Base-by-base conservation (phyloP, 176 grass and related monocot species). In the Juncus effusus region DNA sequence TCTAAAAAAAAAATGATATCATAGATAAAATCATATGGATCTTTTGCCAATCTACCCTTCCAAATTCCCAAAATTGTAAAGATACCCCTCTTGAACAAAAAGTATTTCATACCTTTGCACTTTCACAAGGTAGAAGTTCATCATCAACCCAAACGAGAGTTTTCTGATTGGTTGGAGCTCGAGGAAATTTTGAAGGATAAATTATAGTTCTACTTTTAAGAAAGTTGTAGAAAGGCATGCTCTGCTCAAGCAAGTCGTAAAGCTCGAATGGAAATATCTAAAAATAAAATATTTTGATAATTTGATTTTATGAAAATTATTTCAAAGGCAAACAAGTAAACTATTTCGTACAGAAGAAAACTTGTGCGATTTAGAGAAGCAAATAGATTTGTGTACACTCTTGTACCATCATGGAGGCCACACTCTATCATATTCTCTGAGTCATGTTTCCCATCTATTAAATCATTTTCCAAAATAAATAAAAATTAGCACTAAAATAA, bases 391-490 rank as follows among this genome's bases (percentile, higher is more conserved):
- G 63, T 97, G 93, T 40, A 97, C 82, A 77, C 72, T 81, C 44
- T n/a, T 55, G 83, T 97, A 97, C 93, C 93, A 97, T 87, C 88
- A 97, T 56, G 82, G 88, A 8, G 93, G 85, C 93, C 93, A 97
- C 52, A 92, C 64, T 86, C 93, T 87, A 79, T 97, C 93, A 63
- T 83, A 86, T 44, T 85, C 58, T 75, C 74, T 97, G 13, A 74
- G 82, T 63, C 93, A 87, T 77, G 88, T 80, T 97, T 91, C 76
- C 93, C 93, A 97, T 74, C 93, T 97, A 73, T 45, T n/a, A n/a
- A 45, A 45, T 45, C 7, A 56, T 58, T 71, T 71, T 58, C 41
- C 12, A 56, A 57, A 58, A 57, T 16, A 71, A 9, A 36, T 65
- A n/a, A 40, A 66, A 45, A 4, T 45, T 45, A 4, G 68, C 38